These are phyloP conservation scores for Bertia moriformis DNA, from an alignment of 2,329 filamentous ascomycete species.

Conservation along the genomic window DNA sequence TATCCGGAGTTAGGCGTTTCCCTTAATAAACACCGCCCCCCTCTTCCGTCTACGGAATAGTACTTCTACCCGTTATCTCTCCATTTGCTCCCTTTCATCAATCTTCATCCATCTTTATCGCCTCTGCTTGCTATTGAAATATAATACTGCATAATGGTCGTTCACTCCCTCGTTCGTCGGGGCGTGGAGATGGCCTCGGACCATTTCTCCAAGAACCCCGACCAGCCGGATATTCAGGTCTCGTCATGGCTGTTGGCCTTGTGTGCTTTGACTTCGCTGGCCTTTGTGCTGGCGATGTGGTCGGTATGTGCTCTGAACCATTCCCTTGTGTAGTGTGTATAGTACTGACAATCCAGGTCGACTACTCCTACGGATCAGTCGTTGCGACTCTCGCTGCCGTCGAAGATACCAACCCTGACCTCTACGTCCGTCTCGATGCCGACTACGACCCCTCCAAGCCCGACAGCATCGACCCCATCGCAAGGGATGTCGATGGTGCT, in stretches of 20 bases:
- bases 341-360: slow-evolving; percentile 17
- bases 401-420: slow-evolving; percentile 33
- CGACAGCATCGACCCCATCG: slow-evolving; percentile 22
- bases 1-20: too few species aligned
- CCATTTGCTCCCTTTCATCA: too few species aligned
- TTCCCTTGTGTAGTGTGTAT: too few species aligned
- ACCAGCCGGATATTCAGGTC: not conserved
- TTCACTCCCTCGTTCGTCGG: slow-evolving; percentile 16
- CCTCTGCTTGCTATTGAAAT: too few species aligned
- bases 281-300: not conserved
- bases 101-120: too few species aligned
- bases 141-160: slow-evolving; percentile 12
- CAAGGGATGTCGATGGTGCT: slow-evolving; percentile 23
- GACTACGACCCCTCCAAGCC: slow-evolving; percentile 13
- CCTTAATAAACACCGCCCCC: too few species aligned
- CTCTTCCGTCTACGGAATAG: too few species aligned
- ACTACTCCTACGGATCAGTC: slow-evolving; percentile 41
- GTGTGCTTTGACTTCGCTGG: not conserved
- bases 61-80: too few species aligned
- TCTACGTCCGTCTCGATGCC: slow-evolving; percentile 8
- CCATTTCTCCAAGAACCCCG: not conserved
- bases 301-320: not conserved
- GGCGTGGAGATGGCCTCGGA: slow-evolving; percentile 14
- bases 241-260: not conserved
- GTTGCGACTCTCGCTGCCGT: slow-evolving; percentile 44